phyloP scores from a whole-genome alignment of 208 protist genomes.

The Acanthamoeba triangularis region DNA sequence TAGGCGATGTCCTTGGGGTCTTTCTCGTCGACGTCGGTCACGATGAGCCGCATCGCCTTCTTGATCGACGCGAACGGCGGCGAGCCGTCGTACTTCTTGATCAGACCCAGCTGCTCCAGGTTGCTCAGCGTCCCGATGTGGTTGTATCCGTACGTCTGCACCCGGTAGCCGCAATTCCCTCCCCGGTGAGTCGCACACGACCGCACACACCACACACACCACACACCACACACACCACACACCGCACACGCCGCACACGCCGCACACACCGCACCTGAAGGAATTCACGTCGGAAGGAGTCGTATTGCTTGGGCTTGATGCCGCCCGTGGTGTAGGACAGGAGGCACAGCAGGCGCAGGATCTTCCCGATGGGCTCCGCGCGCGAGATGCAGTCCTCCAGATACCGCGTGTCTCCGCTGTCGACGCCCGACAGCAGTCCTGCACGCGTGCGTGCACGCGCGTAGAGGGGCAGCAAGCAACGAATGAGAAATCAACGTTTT shows the following conservation, averaged over 20 bases:
- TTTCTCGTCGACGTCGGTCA: slow-evolving; percentile 82
- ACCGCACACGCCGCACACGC: background rate
- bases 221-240: background rate
- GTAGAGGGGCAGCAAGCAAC: background rate
- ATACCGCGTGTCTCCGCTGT: slow-evolving; percentile 56
- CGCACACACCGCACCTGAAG: slow-evolving; percentile 52
- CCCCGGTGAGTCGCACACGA: background rate
- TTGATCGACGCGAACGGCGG: background rate
- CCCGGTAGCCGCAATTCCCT: background rate
- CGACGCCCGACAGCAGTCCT: background rate
- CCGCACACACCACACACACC: background rate
- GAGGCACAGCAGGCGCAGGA: slow-evolving; percentile 82
- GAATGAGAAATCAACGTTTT: background rate
- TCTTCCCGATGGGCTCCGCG: slow-evolving; percentile 78
- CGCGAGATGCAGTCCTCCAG: slow-evolving; percentile 79
- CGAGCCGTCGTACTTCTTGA: slow-evolving; percentile 56
- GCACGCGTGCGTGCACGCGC: background rate
- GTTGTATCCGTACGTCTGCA: slow-evolving; percentile 81
- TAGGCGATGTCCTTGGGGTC: slow-evolving; percentile 86
- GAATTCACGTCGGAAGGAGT: slow-evolving; percentile 81
- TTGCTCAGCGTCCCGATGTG: slow-evolving; percentile 83
- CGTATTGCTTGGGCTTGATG: slow-evolving; percentile 83
- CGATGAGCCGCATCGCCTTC: slow-evolving; percentile 40
- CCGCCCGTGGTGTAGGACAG: slow-evolving; percentile 75
- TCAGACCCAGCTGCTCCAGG: slow-evolving; percentile 81